Evolutionary conservation across 495 filamentous ascomycete species (phyloP), one percentile per base, ranked within the genome.

Genomic region (Penicillium odoratum): DNA sequence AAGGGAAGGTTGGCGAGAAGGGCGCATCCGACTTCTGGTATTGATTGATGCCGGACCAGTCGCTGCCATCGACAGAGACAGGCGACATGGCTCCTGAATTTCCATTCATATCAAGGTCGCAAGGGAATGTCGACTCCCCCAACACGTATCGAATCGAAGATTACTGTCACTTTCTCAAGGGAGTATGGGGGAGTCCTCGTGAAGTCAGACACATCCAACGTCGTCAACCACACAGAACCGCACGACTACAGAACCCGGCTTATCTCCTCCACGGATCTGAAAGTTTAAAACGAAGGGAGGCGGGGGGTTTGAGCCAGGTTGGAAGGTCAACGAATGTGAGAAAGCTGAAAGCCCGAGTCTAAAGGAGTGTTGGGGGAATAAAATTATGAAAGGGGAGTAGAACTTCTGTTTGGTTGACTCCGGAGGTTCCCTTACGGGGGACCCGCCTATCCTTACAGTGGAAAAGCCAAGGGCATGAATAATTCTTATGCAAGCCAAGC

Each of bases 21-120:
- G 81, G 75, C 46, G 78, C 66, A 34, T 80, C 81, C 66, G 85
- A 77, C 59, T 78, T 79, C 48, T 87, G 82, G 68, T 95, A 93
- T 64, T 84, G 83, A 48, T 86, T 84, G 58, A 89, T 82, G 49
- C 86, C 88, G 25, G 91, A 92, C 92, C 91, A 96, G 74, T 96
- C 92, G 75, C 87, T 95, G 62, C 88, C 85, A 68, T 84, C 86
- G 66, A 86, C 85, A 70, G 91, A 93, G 69, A 90, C 86, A 69
- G 91, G 91, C 70, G 91, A 93, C 74, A 93, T 85, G 60, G 89
- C 88, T 70, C 81, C 83, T 63, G 78, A 74, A 61, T 76, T 79
- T 59, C 76, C 83, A 79, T 84, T 85, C 85, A 88, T 69, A 58
- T 86, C 64, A 63, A 57, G 61, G 48, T 53, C 57, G 51, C 36